These are phyloP conservation scores for Ascochyta lentis DNA, from an alignment of 2,329 filamentous ascomycete species.

Conservation along the genomic window DNA sequence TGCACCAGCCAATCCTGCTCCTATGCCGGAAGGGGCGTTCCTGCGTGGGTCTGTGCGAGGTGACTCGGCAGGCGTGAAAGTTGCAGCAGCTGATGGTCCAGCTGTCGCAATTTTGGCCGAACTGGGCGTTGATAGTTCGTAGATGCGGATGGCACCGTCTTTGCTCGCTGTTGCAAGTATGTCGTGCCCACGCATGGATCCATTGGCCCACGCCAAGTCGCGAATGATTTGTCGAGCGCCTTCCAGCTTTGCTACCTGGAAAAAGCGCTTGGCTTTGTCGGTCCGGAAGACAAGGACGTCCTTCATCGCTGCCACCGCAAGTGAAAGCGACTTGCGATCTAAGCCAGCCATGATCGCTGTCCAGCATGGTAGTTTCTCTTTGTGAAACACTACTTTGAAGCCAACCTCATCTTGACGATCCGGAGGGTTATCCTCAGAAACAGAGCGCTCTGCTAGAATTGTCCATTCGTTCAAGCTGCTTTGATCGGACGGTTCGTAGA, in stretches of 20 bases:
- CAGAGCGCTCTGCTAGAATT: constrained; percentile 75
- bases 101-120: constrained; percentile 49
- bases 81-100: constrained; percentile 32
- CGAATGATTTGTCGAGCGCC: constrained; percentile 79
- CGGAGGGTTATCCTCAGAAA: constrained; percentile 68
- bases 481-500: constrained; percentile 85
- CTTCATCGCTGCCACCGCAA: constrained; percentile 88
- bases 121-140: constrained; percentile 71
- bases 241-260: constrained; percentile 77
- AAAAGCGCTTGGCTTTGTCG: constrained; percentile 77
- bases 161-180: constrained; percentile 90
- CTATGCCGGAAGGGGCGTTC: constrained; percentile 59
- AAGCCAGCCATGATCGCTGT: constrained; percentile 81
- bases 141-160: constrained; percentile 89
- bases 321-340: constrained; percentile 75
- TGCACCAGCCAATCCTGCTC: constrained; percentile 58
- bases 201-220: constrained; percentile 91
- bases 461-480: constrained; percentile 81
- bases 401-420: constrained; percentile 82
- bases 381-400: constrained; percentile 87
- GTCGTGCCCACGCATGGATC: constrained; percentile 88
- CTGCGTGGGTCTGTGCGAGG: constrained; percentile 35
- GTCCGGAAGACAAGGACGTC: constrained; percentile 84
- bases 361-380: constrained; percentile 82
- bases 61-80: constrained; percentile 27